phyloP scores from a whole-genome alignment of 2,329 filamentous ascomycete genomes.

The Lasiodiplodia gonubiensis region DNA sequence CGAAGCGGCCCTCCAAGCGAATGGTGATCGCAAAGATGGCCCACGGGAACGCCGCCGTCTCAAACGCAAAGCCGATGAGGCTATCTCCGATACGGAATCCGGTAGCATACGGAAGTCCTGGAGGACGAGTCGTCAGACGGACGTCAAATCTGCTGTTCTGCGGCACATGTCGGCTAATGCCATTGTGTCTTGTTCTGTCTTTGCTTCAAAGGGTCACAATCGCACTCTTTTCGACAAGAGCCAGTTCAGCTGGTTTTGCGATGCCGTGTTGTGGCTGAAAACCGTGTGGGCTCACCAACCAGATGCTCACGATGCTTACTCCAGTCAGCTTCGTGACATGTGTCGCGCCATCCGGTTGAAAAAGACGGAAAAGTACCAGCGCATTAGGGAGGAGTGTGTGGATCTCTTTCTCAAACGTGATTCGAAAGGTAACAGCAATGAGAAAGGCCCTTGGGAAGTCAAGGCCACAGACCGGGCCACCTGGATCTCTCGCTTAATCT shows the following conservation, averaged over 20 bases:
- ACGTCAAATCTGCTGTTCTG: background rate
- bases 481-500: background rate
- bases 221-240: background rate
- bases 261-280: slow-evolving; percentile 1
- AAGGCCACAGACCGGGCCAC: background rate
- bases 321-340: background rate
- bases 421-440: background rate
- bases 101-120: background rate
- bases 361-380: background rate
- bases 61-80: background rate
- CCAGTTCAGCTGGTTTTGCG: background rate
- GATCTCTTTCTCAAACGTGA: background rate
- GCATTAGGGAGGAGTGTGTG: background rate
- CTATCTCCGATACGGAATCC: background rate
- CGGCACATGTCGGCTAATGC: background rate
- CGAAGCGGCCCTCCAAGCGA: background rate
- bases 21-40: background rate
- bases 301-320: background rate
- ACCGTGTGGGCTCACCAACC: background rate
- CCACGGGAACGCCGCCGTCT: background rate
- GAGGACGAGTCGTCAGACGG: background rate
- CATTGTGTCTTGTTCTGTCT: background rate
- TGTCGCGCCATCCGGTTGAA: background rate
- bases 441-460: background rate
- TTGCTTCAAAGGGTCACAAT: background rate